A percentile compares a stretch with the other conserved stretches of the same genome.
phyloP scores from a whole-genome alignment of 2,329 filamentous ascomycete genomes.

The Alternaria dauci region DNA sequence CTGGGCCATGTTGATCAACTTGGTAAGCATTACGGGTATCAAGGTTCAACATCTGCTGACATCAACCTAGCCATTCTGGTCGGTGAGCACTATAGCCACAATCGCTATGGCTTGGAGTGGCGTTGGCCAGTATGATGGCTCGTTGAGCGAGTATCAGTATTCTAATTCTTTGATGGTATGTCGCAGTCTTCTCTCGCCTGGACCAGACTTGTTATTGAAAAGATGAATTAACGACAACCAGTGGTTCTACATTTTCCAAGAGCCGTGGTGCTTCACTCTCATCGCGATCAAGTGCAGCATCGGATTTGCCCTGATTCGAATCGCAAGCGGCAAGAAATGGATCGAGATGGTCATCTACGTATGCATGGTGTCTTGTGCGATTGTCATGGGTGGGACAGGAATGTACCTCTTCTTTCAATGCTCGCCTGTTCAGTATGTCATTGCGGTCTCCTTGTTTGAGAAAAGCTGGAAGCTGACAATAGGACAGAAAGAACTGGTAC shows the following conservation, averaged over 20 bases:
- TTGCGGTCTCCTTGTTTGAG: too few species aligned
- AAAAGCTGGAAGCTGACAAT: neutral
- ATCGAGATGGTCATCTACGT: slow-evolving; percentile 14
- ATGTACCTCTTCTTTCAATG: slow-evolving; percentile 16
- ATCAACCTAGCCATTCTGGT: slow-evolving; percentile 8
- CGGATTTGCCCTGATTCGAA: slow-evolving; percentile 13
- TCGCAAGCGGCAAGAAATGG: slow-evolving; percentile 15
- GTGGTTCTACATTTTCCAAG: slow-evolving; percentile 17
- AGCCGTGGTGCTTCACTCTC: slow-evolving; percentile 18
- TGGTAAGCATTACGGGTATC: neutral
- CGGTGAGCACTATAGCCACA: slow-evolving; percentile 10
- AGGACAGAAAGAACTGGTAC: slow-evolving; percentile 9
- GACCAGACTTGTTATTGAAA: neutral
- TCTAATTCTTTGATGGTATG: slow-evolving; percentile 2
- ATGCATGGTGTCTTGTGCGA: slow-evolving; percentile 5
- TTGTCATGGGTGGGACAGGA: slow-evolving; percentile 15
- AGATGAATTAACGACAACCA: neutral
- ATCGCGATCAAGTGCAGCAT: slow-evolving; percentile 16
- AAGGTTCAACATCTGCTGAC: neutral
- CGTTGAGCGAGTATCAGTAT: slow-evolving; percentile 8
- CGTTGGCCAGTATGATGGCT: slow-evolving; percentile 6
- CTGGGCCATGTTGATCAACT: slow-evolving; percentile 17
- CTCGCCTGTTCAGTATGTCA: slow-evolving; percentile 7
- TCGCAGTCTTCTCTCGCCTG: neutral
- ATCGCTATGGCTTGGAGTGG: slow-evolving; percentile 16